Percentiles rank a stretch among this genome's conserved stretches.
These are phyloP conservation scores for Elongisporangium senticosum DNA, from an alignment of 352 stramenopile genomes.

Conservation along the genomic window DNA sequence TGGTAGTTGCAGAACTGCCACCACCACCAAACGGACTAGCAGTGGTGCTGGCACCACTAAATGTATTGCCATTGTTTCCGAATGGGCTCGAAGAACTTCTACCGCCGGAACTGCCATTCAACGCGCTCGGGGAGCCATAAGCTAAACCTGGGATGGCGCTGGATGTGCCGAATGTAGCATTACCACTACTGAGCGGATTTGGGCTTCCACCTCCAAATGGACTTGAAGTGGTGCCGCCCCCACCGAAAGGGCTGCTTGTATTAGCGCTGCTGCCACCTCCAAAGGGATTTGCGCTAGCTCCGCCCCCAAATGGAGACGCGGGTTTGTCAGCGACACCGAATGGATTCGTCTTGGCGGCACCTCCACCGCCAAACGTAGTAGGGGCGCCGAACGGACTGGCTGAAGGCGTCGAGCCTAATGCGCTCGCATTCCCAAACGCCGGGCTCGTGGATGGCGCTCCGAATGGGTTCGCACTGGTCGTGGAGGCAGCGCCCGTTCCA, in stretches of 20 bases:
- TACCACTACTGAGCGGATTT: not conserved
- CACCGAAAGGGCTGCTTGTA: conserved; percentile 5
- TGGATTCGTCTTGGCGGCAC: not conserved
- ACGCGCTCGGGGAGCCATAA: not conserved
- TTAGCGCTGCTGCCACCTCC: conserved; percentile 5
- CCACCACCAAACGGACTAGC: conserved; percentile 14
- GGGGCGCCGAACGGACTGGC: conserved; percentile 12
- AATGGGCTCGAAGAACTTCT: conserved; percentile 6
- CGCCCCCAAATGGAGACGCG: too few relatives aligned
- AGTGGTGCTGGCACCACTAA: conserved; percentile 8
- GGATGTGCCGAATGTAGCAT: not conserved
- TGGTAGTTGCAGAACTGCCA: conserved; percentile 4
- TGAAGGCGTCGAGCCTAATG: conserved; percentile 9
- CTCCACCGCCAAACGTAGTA: conserved; percentile 3
- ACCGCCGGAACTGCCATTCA: not conserved
- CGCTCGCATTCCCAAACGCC: conserved; percentile 13
- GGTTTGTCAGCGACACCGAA: too few relatives aligned
- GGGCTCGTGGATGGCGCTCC: conserved; percentile 10
- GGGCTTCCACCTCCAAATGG: conserved; percentile 3
- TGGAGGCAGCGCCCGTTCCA: not conserved
- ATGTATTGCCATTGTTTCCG: conserved; percentile 10
- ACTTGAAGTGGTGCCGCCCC: not conserved
- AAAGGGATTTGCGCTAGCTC: conserved; percentile 6
- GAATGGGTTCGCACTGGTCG: conserved; percentile 7
- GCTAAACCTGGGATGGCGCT: too few relatives aligned